phyloP scores from a whole-genome alignment of 164 flowering plant genomes.

The Stephania yunnanensis region DNA sequence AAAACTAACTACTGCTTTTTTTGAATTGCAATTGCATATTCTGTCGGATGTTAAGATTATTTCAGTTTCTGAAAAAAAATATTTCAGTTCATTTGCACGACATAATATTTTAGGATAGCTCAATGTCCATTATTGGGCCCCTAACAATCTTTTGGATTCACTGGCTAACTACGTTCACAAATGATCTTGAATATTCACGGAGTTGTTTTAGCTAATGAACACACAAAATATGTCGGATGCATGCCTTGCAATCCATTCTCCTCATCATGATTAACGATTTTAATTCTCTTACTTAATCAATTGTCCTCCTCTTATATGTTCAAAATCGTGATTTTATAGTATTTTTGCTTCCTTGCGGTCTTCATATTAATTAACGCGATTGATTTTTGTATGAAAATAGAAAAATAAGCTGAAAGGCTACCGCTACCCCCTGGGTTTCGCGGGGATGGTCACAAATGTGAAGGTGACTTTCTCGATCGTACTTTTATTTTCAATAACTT shows the following conservation, averaged over 20 bases:
- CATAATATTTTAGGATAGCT: too few species aligned
- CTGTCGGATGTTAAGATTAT: too few species aligned
- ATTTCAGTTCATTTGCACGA: too few species aligned
- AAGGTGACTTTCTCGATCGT: slow-evolving; percentile 39
- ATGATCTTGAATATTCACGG: too few species aligned
- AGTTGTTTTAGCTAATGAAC: too few species aligned
- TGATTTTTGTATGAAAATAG: slow-evolving; percentile 23
- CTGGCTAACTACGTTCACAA: too few species aligned
- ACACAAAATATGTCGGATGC: too few species aligned
- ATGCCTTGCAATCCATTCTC: slow-evolving; percentile 23
- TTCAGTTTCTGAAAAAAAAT: too few species aligned
- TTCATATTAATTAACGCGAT: not conserved
- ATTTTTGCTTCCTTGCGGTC: not conserved
- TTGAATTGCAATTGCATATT: too few species aligned
- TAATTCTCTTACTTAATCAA: not conserved
- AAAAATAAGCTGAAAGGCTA: slow-evolving; percentile 51
- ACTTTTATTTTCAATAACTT: not conserved
- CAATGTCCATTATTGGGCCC: too few species aligned
- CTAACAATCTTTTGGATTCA: too few species aligned
- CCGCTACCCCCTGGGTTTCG: slow-evolving; percentile 69
- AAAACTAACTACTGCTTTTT: too few species aligned
- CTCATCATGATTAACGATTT: not conserved
- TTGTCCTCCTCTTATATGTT: not conserved
- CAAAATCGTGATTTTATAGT: not conserved
- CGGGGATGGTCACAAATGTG: slow-evolving; percentile 80